Evolutionary conservation across 225 moss, liverwort and hornwort species (phyloP).

Genomic region (Marchantia paleacea): DNA sequence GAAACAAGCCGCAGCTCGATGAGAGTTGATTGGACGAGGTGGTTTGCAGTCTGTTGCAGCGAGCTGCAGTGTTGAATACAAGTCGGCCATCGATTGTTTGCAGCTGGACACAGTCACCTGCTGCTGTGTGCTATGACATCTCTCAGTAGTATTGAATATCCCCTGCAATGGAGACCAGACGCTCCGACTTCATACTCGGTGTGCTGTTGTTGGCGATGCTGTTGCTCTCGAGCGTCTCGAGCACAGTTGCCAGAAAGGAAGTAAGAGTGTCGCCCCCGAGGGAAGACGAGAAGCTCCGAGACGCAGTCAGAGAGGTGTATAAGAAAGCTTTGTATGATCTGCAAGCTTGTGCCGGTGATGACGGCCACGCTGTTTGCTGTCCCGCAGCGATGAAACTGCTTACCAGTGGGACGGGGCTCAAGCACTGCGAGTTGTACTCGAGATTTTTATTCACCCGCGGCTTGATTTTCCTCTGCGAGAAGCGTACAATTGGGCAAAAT

Average conservation of each 20-base stretch:
- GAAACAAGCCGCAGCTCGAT: too few relatives aligned
- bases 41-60: too few relatives aligned
- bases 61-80: too few relatives aligned
- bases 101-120: neutral
- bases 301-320: neutral
- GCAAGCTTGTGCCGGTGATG: neutral
- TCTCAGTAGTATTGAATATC: neutral
- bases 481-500: neutral
- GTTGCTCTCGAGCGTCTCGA: neutral
- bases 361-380: neutral
- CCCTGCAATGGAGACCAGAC: neutral
- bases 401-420: neutral
- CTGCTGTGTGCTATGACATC: neutral
- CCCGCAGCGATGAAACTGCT: neutral
- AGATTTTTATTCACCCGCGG: neutral
- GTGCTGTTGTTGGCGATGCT: neutral
- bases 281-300: neutral
- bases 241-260: neutral
- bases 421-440: neutral
- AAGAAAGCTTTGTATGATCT: neutral
- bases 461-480: slow-evolving; percentile 9
- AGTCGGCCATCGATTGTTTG: neutral
- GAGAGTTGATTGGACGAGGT: too few relatives aligned
- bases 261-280: neutral
- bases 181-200: neutral